Conservation (phyloP, 148 eudicot species). For the Drosera capensis region DNA sequence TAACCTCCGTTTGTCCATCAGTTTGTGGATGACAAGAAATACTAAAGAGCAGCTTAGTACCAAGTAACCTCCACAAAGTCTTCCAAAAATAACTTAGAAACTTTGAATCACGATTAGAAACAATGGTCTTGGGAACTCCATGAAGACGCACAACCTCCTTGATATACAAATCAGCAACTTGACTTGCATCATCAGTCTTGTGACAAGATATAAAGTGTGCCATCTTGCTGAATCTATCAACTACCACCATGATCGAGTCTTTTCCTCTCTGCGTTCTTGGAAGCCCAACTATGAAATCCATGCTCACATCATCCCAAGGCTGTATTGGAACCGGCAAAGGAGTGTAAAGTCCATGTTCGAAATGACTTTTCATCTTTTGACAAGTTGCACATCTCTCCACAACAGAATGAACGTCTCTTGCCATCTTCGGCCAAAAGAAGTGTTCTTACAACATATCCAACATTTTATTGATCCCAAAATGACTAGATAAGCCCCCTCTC, state of each 20-base stretch:
- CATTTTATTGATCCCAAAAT: background rate
- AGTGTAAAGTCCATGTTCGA: background rate
- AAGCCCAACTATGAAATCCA: slow-evolving; percentile 3
- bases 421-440: background rate
- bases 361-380: background rate
- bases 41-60: background rate
- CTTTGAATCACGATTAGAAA: background rate
- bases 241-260: slow-evolving; percentile 1
- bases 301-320: slow-evolving; percentile 1
- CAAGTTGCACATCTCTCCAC: background rate
- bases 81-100: background rate
- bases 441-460: background rate
- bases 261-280: background rate
- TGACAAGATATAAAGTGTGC: background rate
- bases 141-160: background rate
- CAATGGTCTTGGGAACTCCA: background rate
- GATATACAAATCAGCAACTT: background rate
- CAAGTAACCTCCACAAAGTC: background rate
- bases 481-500: background rate
- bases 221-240: background rate
- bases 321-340: background rate
- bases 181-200: background rate
- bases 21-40: background rate
- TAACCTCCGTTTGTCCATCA: background rate
- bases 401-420: background rate